Base-by-base conservation (phyloP, 139 green algal species). In the Tetraselmis striata region DNA sequence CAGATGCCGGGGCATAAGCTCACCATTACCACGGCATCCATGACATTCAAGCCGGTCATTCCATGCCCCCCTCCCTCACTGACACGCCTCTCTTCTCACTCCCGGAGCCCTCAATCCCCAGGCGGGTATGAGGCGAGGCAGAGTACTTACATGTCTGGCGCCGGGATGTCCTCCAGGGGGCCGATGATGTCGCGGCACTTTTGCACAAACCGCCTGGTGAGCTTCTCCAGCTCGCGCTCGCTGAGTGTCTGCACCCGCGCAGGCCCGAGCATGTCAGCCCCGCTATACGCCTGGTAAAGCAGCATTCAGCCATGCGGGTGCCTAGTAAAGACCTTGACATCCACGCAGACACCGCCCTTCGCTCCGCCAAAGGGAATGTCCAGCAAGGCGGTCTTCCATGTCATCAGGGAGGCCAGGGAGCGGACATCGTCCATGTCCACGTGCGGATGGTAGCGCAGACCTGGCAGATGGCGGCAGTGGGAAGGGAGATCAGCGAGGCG, bases 361-460 rank as follows among this genome's bases (percentile, higher is more conserved):
- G 94, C 95, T 2, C 95, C 95, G 1, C 95, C 96, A 91, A 98
- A 99, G 1, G 96, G 96, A 23, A 99, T 93, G 84, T 98, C 93
- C 91, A 98, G 92, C 5, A 98, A 86, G 0, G 96, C 96, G 0
- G 96, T 98, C 86, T 99, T 99, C 94, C 94, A 98, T 0, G 95
- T 98, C 93, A 97, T 98, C n/a, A 98, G 89, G 2, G 86, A 89
- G 0, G 92, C 92, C 32, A 95, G 82, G 78, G 84, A 88, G 85
- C 82, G 83, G 31, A 95, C 89, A 80, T 96, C 90, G 67, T 93
- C 92, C 31, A 97, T 84, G 85, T 93, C 90, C n/a, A 94, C 93
- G 45, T 67, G 45, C 11, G 45, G 45, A 18, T 67, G 45, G 18
- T 67, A 67, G 45, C 45, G 45, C 18, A 67, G 45, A 18, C 45